Conservation (phyloP, 257 asterid genomes). For the Przewalskia tangutica region DNA sequence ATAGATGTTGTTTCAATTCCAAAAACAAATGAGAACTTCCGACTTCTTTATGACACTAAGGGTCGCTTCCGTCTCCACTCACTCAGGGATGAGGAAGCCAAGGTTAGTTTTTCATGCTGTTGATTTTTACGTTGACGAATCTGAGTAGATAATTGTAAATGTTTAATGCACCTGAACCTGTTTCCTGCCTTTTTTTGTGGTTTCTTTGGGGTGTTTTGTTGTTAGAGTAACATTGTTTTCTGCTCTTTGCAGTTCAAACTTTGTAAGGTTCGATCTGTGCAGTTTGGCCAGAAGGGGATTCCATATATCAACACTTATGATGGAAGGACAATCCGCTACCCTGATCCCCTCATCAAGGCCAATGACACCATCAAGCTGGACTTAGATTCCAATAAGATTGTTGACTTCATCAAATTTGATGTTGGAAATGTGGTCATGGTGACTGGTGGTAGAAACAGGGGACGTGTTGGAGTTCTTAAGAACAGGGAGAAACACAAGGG, state of each 20-base stretch:
- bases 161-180: background rate
- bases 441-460: too few relatives aligned
- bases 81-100: constrained; percentile 24
- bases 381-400: constrained; percentile 20
- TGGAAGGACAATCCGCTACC: constrained; percentile 25
- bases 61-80: constrained; percentile 27
- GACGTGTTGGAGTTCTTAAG: too few relatives aligned
- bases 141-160: background rate
- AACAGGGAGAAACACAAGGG: too few relatives aligned
- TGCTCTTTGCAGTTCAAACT: constrained; percentile 20
- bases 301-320: constrained; percentile 24
- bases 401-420: constrained; percentile 19
- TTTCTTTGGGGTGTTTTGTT: background rate
- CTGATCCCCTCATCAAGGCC: constrained; percentile 24
- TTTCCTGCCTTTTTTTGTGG: background rate
- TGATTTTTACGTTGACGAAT: background rate
- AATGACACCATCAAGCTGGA: constrained; percentile 25
- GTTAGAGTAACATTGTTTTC: constrained; percentile 2
- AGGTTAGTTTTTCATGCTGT: constrained; percentile 8
- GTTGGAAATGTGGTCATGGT: too few relatives aligned
- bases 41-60: constrained; percentile 22
- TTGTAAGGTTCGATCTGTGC: constrained; percentile 24
- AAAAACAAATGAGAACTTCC: constrained; percentile 15
- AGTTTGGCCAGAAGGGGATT: constrained; percentile 24
- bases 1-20: background rate